phyloP scores from a whole-genome alignment of 192 early-diverging fungal genomes.

The Rhizoclosmatium globosum region DNA sequence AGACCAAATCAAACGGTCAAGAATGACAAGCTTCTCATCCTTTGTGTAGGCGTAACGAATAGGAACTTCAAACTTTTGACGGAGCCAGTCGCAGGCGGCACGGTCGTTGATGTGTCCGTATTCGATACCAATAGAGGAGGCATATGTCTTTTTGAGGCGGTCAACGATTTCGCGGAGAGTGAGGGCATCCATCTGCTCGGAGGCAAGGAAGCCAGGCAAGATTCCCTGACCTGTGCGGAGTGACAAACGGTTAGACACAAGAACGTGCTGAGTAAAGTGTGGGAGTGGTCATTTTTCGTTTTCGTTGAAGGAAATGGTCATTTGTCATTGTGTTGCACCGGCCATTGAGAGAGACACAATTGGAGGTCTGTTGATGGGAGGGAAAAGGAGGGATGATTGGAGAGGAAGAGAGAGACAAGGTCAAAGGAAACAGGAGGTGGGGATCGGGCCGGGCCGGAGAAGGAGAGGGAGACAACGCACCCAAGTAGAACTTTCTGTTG shows the following conservation, averaged over 20 bases:
- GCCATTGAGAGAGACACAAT: neutral
- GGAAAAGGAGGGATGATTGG: conserved; percentile 8
- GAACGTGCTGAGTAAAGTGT: too few species aligned
- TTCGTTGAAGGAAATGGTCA: too few species aligned
- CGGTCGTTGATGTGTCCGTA: conserved; percentile 99
- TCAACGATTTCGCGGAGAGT: conserved; percentile 92
- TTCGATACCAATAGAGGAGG: conserved; percentile 94
- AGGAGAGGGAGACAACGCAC: conserved; percentile 67
- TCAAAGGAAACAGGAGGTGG: neutral
- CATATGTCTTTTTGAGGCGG: conserved; percentile 85
- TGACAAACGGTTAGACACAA: too few species aligned
- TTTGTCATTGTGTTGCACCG: too few species aligned
- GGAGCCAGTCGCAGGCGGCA: conserved; percentile 96
- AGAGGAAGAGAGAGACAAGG: conserved; percentile 11
- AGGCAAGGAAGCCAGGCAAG: conserved; percentile 79
- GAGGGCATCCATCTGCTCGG: conserved; percentile 72
- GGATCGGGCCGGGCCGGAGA: conserved; percentile 36
- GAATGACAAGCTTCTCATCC: conserved; percentile 91
- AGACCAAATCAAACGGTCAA: conserved; percentile 97
- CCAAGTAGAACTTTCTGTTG: conserved; percentile 90
- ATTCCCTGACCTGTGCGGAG: conserved; percentile 80
- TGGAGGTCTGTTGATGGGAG: neutral
- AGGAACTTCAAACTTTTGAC: conserved; percentile 90
- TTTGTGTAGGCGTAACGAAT: conserved; percentile 86
- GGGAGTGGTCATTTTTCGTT: too few species aligned